These are phyloP conservation scores for Articulospora tetracladia DNA, from an alignment of 495 filamentous ascomycete species.

Conservation along the genomic window DNA sequence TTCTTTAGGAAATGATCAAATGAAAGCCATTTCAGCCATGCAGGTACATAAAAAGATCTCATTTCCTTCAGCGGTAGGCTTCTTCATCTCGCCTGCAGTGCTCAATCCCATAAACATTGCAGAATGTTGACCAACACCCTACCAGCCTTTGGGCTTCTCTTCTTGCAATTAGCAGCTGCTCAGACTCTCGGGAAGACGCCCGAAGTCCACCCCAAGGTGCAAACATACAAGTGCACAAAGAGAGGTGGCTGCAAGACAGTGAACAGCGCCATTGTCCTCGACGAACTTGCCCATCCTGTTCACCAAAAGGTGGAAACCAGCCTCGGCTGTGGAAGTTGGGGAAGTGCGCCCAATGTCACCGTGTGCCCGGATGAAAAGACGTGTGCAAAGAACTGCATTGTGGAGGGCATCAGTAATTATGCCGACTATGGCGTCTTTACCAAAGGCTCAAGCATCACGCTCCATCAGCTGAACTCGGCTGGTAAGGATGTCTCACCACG, in stretches of 20 bases:
- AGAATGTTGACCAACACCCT: neutral
- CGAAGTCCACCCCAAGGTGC: constrained; percentile 48
- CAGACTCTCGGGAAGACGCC: constrained; percentile 24
- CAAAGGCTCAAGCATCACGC: constrained; percentile 23
- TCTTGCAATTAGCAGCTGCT: neutral
- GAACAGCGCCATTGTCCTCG: constrained; percentile 44
- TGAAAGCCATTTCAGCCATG: neutral
- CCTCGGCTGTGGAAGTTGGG: constrained; percentile 33
- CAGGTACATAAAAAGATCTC: neutral
- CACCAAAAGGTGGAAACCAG: constrained; percentile 36
- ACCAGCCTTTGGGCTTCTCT: neutral
- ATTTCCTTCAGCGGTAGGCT: neutral
- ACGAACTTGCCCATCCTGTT: constrained; percentile 44
- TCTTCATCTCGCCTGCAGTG: neutral
- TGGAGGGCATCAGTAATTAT: constrained; percentile 49
- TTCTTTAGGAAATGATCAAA: neutral
- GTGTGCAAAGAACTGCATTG: constrained; percentile 46
- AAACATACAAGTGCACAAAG: constrained; percentile 44
- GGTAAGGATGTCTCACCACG: constrained; percentile 37
- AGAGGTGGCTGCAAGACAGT: constrained; percentile 40
- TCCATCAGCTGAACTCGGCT: constrained; percentile 19
- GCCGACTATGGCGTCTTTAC: constrained; percentile 40
- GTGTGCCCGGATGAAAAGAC: constrained; percentile 42
- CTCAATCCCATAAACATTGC: neutral
- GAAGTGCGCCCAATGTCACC: constrained; percentile 28